These are phyloP conservation scores for Aphanomyces stellatus DNA, from an alignment of 352 stramenopile genomes.

Conservation along the genomic window DNA sequence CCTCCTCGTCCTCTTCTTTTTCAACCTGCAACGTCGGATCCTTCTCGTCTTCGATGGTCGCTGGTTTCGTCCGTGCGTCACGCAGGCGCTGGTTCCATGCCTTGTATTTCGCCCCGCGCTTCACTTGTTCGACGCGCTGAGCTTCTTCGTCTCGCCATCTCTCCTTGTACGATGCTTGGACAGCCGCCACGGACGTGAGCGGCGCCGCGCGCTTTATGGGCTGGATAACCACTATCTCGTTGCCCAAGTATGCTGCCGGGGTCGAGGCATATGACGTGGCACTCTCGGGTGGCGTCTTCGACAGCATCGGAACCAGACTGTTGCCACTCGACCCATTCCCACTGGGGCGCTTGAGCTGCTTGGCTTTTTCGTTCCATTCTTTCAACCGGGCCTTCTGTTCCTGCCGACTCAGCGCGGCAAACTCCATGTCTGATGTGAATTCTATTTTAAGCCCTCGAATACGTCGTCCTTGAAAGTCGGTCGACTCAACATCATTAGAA, in stretches of 20 bases:
- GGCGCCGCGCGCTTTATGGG: not conserved
- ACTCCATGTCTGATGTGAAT: not conserved
- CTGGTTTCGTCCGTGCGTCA: too few relatives aligned
- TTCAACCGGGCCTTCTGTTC: conserved; percentile 16
- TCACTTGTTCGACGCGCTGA: not conserved
- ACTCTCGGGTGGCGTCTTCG: not conserved
- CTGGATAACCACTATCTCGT: not conserved
- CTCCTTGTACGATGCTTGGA: conserved; percentile 14
- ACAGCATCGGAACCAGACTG: not conserved
- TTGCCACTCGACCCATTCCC: too few relatives aligned
- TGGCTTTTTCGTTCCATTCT: conserved; percentile 16
- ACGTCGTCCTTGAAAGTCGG: too few relatives aligned
- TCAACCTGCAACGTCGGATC: not conserved
- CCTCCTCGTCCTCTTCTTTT: not conserved
- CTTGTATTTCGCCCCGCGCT: not conserved
- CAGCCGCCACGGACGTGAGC: conserved; percentile 10
- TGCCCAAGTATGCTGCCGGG: not conserved
- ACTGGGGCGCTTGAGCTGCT: not conserved
- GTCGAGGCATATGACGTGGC: not conserved
- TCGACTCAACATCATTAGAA: not conserved
- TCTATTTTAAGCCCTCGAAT: not conserved
- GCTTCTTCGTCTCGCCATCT: not conserved
- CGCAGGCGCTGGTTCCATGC: conserved; percentile 2
- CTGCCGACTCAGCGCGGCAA: not conserved
- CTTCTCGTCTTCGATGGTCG: conserved; percentile 10